These are phyloP conservation scores for Bullera alba DNA, from an alignment of 768 basidiomycete species.

Conservation along the genomic window DNA sequence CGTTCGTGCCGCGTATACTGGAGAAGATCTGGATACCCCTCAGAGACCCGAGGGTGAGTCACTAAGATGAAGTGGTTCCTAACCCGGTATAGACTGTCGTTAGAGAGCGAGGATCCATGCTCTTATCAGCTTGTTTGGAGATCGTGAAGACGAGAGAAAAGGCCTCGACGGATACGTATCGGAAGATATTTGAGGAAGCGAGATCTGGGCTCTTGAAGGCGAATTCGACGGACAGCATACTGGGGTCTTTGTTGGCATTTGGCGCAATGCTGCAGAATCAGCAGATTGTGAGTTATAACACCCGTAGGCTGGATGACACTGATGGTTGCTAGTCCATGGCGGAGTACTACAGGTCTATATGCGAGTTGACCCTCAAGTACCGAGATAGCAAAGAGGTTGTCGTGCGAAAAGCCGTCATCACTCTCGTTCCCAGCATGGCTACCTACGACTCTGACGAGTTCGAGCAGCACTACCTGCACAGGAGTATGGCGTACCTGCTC, in stretches of 20 bases:
- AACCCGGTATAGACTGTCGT: constrained; percentile 56
- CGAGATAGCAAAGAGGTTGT: constrained; percentile 77
- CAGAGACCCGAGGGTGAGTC: constrained; percentile 67
- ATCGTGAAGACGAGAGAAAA: constrained; percentile 69
- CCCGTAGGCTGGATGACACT: not conserved
- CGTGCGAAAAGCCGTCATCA: constrained; percentile 89
- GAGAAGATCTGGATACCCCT: constrained; percentile 88
- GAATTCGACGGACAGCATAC: constrained; percentile 76
- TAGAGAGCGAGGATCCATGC: constrained; percentile 83
- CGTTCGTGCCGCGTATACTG: constrained; percentile 78
- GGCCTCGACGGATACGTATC: constrained; percentile 57
- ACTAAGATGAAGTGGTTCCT: not conserved
- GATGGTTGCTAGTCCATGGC: constrained; percentile 43
- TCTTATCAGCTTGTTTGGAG: constrained; percentile 85
- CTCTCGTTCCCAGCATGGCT: constrained; percentile 88
- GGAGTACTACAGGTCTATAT: constrained; percentile 65
- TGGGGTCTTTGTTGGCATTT: constrained; percentile 85
- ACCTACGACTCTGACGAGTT: constrained; percentile 91
- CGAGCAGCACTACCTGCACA: constrained; percentile 80
- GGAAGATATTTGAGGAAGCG: constrained; percentile 81
- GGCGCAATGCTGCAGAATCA: constrained; percentile 84
- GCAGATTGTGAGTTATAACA: constrained; percentile 64
- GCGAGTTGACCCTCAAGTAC: constrained; percentile 83
- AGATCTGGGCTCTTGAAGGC: constrained; percentile 67
- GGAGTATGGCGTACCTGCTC: constrained; percentile 85